Evolutionary conservation across 768 basidiomycete genomes (phyloP), one percentile per base, ranked within the genome.

Genomic region (Termitomyces sp.): DNA sequence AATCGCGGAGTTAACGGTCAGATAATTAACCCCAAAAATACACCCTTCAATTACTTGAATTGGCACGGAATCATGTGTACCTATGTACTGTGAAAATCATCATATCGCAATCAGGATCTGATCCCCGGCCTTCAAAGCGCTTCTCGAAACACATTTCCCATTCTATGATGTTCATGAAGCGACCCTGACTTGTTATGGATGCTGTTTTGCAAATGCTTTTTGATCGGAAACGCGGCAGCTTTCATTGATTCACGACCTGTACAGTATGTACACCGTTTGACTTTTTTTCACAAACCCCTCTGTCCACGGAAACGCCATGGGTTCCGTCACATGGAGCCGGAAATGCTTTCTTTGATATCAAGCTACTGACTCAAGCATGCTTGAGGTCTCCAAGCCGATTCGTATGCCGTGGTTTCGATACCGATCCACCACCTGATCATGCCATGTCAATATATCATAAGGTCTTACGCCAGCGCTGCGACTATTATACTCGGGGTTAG

Each of bases 1-100:
- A 26, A 35, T 56, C 45, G 56, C 57, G 61, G 57, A 54, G 47
- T 58, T 61, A 56, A 46, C 60, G 53, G 36, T 44, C 30, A 47
- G 53, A 26, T 54, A 44, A 42, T 6, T 30, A 40, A 13, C 20
- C 48, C 20, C 20, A 32, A 16, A 36, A 36, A 16, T 38, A 38
- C 36, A 3, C n/a, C 8, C 7, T 6, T 12, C 18, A 40, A 20
- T 42, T 20, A 1, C 40, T n/a, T 40, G 38, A 40, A 18, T 40
- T 40, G n/a, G 40, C n/a, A 20, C n/a, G n/a, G 38, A 26, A 14
- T 22, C 32, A 50, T 22, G 3, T 35, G 16, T 33, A 16, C 32
- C 13, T 22, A 6, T 24, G 7, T 9, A 38, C 8, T 49, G 20
- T 38, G 45, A 45, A 32, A 43, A 52, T 49, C 40, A 43, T 28